Base-by-base conservation (phyloP, 257 asterid genomes). In the Solanum pinnatisectum region DNA sequence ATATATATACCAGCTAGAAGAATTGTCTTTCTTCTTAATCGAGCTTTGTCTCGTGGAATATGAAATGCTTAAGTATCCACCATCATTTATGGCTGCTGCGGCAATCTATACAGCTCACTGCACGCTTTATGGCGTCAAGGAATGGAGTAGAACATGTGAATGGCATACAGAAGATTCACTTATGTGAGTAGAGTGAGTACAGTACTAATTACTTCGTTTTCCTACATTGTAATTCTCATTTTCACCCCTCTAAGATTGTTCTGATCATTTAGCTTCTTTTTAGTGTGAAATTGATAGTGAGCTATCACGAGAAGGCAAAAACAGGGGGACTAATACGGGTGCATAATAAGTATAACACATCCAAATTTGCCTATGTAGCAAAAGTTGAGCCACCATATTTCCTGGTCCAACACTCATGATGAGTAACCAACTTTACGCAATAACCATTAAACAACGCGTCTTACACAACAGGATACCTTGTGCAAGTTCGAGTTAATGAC, bases 41-140 rank as follows among this genome's bases (percentile, higher is more conserved):
- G 98, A 96, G 94, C 96, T 94, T 23, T 94, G 98, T 63, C 92
- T 95, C 3, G 97, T 95, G 93, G 98, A 96, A 89, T 95, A 94
- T 79, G 98, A 94, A 81, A 96, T 95, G 98, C 90, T 95, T 5
- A 93, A 92, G 63, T 91, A 87, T 86, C 90, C 98, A 23, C 98
- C 99, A 8, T 94, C 98, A 0, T 88, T 93, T 84, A 78, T 95
- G 84, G 98, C 98, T 25, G 98, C 98, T 23, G 94, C 98, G 22
- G 95, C 98, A 22, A 83, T 95, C 84, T 93, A 92, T 81, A 93
- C 98, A 1, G 98, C 99, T 33, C 99, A 95, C 23, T 91, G 92
- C 27, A 90, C 99, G 0, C 90, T 95, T 1, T 90, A 93, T 40
- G 94, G 98, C 0, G 89, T 87, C 5, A 91, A 89, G n/a, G 93